Evolutionary conservation across 1,284 basidiomycete genomes (phyloP).

Genomic region (Trichosporon sp.): DNA sequence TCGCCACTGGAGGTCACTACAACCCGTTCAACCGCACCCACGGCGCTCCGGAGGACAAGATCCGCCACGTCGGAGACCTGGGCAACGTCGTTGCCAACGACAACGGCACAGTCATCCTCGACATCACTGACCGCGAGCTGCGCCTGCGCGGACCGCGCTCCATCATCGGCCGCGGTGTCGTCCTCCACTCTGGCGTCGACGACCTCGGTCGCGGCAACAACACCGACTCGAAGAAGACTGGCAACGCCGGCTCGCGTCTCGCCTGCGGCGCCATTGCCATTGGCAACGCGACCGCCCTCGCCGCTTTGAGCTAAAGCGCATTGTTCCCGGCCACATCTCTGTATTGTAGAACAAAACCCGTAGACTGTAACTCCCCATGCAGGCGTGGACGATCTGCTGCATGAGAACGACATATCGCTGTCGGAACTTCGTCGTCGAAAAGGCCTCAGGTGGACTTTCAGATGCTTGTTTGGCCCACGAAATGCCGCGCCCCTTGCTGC

Average conservation of each 20-base stretch:
- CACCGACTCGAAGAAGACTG: slow-evolving; percentile 14
- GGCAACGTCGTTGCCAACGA: slow-evolving; percentile 15
- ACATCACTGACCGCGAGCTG: background rate
- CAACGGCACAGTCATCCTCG: slow-evolving; percentile 30
- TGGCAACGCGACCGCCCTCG: background rate
- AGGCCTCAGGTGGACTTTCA: background rate
- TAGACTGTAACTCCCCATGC: background rate
- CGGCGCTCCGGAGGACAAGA: slow-evolving; percentile 10
- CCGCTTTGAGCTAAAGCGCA: background rate
- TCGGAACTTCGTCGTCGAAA: background rate
- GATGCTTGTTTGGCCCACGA: background rate
- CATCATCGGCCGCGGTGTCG: slow-evolving; percentile 12
- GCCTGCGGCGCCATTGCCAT: slow-evolving; percentile 13
- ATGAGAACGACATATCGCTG: no score
- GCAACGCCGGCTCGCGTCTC: slow-evolving; percentile 16
- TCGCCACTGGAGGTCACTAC: slow-evolving; percentile 10
- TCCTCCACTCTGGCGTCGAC: slow-evolving; percentile 16
- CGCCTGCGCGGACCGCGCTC: slow-evolving; percentile 8
- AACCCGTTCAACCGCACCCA: slow-evolving; percentile 16
- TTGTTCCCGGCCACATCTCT: background rate
- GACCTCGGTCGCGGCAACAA: slow-evolving; percentile 13
- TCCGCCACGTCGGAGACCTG: slow-evolving; percentile 19
- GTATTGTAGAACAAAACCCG: background rate
- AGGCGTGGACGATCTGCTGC: background rate
- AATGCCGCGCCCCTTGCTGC: background rate